Evolutionary conservation across 768 basidiomycete genomes (phyloP).

Genomic region (Pisolithus marmoratus): DNA sequence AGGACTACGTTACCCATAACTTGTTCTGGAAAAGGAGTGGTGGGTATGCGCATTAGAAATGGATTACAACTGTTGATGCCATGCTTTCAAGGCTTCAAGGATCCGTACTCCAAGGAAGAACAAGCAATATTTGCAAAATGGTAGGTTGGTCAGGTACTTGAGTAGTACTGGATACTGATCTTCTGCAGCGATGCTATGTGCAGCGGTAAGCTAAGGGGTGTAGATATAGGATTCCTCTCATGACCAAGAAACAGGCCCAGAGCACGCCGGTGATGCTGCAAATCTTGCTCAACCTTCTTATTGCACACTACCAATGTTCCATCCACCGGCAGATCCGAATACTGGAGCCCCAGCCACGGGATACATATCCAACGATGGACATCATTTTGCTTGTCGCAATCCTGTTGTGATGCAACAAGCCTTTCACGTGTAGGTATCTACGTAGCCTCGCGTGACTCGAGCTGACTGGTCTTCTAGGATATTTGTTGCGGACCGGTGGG

Average conservation of each 20-base stretch:
- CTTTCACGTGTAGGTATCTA: slow-evolving; percentile 46
- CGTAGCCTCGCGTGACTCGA: slow-evolving; percentile 4
- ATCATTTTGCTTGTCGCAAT: slow-evolving; percentile 44
- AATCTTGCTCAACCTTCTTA: slow-evolving; percentile 40
- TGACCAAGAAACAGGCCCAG: slow-evolving; percentile 30
- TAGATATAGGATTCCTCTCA: neutral
- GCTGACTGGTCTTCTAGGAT: slow-evolving; percentile 23
- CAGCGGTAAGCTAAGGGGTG: slow-evolving; percentile 24
- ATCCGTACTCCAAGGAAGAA: slow-evolving; percentile 58
- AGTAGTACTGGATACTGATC: neutral
- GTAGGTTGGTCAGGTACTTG: slow-evolving; percentile 26
- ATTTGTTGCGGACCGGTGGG: slow-evolving; percentile 50
- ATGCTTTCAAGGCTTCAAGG: slow-evolving; percentile 47
- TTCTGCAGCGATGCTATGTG: slow-evolving; percentile 41
- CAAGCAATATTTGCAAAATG: slow-evolving; percentile 49
- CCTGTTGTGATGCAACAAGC: slow-evolving; percentile 42
- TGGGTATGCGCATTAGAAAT: slow-evolving; percentile 11
- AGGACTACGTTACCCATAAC: slow-evolving; percentile 50
- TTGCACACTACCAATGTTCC: slow-evolving; percentile 48
- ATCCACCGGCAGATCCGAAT: slow-evolving; percentile 26
- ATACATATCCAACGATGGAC: slow-evolving; percentile 48
- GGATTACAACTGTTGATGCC: neutral
- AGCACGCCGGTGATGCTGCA: slow-evolving; percentile 35
- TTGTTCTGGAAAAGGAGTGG: slow-evolving; percentile 58
- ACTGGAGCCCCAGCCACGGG: slow-evolving; percentile 38